Percentiles rank a stretch among this genome's conserved stretches.
Conservation (phyloP, 306 rosid genomes). For the Quercus glauca region DNA sequence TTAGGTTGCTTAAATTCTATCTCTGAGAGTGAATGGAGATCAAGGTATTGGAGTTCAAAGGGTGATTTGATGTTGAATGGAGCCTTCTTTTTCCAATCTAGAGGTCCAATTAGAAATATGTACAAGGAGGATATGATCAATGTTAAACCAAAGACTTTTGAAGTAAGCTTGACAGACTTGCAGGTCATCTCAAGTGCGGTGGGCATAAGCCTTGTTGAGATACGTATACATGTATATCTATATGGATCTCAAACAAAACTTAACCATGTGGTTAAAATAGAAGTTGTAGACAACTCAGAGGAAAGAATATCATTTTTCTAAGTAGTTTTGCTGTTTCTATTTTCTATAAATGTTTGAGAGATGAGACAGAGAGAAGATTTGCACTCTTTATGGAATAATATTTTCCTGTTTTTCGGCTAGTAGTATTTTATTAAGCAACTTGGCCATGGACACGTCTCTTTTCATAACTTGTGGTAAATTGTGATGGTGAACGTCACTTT, state of each 20-base stretch:
- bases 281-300: neutral
- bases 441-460: too few relatives aligned
- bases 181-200: slow-evolving; percentile 46
- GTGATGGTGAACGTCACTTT: too few relatives aligned
- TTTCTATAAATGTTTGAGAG: neutral
- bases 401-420: neutral
- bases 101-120: slow-evolving; percentile 8
- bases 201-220: slow-evolving; percentile 31
- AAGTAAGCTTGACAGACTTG: slow-evolving; percentile 35
- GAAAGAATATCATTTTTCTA: neutral
- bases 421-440: neutral
- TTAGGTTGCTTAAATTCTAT: too few relatives aligned
- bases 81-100: slow-evolving; percentile 41
- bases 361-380: neutral
- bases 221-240: neutral
- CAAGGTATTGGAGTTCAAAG: slow-evolving; percentile 59
- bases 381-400: neutral
- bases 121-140: slow-evolving; percentile 4
- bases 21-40: slow-evolving; percentile 34
- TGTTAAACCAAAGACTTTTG: slow-evolving; percentile 35
- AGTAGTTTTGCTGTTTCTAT: neutral
- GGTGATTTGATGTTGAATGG: slow-evolving; percentile 48
- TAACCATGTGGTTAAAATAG: slow-evolving; percentile 5
- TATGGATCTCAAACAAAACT: neutral
- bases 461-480: too few relatives aligned